Conservation (phyloP, 1,284 basidiomycete species). For the Leccinum griseonigrum region DNA sequence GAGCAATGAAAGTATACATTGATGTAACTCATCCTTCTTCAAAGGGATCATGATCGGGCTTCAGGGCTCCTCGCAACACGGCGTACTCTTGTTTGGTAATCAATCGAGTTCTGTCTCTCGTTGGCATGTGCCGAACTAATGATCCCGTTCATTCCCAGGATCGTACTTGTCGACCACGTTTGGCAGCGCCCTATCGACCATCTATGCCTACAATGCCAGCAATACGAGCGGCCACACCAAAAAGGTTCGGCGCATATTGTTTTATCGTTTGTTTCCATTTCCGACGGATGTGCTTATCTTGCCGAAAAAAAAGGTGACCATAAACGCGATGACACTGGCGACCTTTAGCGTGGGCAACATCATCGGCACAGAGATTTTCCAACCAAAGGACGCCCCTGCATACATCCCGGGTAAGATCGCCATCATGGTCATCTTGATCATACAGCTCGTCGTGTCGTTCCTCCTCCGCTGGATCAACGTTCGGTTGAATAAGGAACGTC, state of each 20-base stretch:
- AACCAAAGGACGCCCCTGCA: conserved; percentile 34
- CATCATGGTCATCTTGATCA: conserved; percentile 29
- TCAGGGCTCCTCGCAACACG: conserved; percentile 48
- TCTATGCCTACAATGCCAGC: conserved; percentile 67
- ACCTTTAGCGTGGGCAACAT: conserved; percentile 33
- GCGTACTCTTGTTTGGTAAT: conserved; percentile 56
- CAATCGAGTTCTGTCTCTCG: conserved; percentile 3
- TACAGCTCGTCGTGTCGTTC: conserved; percentile 21
- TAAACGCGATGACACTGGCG: conserved; percentile 32
- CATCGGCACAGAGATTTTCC: conserved; percentile 35
- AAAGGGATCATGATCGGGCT: conserved; percentile 58
- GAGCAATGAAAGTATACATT: conserved; percentile 3
- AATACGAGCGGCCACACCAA: conserved; percentile 69
- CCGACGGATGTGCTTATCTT: not conserved
- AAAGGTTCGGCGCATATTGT: conserved; percentile 40
- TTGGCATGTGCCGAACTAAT: not conserved
- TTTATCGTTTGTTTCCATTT: not conserved
- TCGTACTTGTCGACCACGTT: conserved; percentile 59
- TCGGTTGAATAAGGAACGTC: conserved; percentile 24
- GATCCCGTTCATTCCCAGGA: conserved; percentile 30
- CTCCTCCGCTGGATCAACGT: conserved; percentile 28
- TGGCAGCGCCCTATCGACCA: conserved; percentile 56
- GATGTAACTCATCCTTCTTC: not conserved
- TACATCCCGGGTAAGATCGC: conserved; percentile 36
- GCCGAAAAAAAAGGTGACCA: conserved; percentile 28